Evolutionary conservation across 345 rosid species (phyloP).

Genomic region (Ceriops decandra): DNA sequence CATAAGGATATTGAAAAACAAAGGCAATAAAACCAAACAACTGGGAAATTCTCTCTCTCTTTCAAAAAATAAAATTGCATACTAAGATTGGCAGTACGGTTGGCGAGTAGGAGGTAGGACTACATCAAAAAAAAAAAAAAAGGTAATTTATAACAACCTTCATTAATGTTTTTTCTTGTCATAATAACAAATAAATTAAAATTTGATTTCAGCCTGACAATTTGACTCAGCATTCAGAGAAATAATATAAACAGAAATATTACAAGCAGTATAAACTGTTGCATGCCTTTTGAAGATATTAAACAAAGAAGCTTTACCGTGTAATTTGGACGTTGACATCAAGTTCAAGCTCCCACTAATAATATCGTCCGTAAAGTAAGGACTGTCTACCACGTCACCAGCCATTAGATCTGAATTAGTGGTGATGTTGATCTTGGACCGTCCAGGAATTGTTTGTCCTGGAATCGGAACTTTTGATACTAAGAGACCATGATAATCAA

Average conservation of each 20-base stretch:
- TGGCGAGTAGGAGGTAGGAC: too few species aligned
- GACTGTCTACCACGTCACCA: conserved; percentile 22
- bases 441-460: conserved; percentile 12
- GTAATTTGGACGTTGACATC: not conserved
- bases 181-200: not conserved
- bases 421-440: conserved; percentile 26
- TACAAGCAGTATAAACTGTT: not conserved
- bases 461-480: too few species aligned
- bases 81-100: too few species aligned
- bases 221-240: not conserved
- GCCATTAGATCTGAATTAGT: conserved; percentile 25
- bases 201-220: not conserved
- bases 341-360: conserved; percentile 31
- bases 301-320: not conserved
- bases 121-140: too few species aligned
- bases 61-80: too few species aligned
- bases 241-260: not conserved
- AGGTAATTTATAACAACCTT: too few species aligned
- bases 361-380: conserved; percentile 29
- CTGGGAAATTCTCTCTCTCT: too few species aligned
- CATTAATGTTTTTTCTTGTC: too few species aligned
- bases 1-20: too few species aligned
- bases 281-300: not conserved
- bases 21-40: too few species aligned
- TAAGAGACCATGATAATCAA: too few species aligned